phyloP scores from a whole-genome alignment of 2,329 filamentous ascomycete genomes.

The Colletotrichum horii region DNA sequence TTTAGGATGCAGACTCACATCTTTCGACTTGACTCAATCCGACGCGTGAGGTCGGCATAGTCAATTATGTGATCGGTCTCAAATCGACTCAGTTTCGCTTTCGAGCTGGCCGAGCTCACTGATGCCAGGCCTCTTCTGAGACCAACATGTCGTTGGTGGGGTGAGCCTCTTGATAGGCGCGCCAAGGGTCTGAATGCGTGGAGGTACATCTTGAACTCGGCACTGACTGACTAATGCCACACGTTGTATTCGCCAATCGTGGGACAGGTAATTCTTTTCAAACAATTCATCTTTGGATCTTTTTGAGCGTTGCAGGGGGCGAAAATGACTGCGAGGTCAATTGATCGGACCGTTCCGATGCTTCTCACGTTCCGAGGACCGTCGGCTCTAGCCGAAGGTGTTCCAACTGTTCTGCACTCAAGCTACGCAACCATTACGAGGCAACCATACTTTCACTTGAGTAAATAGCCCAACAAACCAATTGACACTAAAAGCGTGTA shows the following conservation, averaged over 20 bases:
- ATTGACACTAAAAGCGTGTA: accelerated
- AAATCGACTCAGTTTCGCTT: background rate
- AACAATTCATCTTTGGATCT: background rate
- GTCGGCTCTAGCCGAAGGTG: background rate
- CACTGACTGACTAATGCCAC: background rate
- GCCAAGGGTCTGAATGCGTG: background rate
- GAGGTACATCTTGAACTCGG: background rate
- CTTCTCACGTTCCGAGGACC: background rate
- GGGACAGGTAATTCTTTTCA: background rate
- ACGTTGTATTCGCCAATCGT: background rate
- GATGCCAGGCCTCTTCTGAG: background rate
- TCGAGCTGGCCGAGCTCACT: background rate
- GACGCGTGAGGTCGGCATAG: background rate
- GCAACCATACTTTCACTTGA: background rate
- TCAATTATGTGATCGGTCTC: background rate
- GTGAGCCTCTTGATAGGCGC: background rate
- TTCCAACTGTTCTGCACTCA: background rate
- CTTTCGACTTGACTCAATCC: background rate
- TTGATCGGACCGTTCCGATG: background rate
- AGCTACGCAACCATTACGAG: background rate
- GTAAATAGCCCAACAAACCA: accelerated
- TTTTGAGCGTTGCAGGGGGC: background rate
- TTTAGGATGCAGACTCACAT: background rate
- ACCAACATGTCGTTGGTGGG: background rate
- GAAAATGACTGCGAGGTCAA: background rate